Conservation (phyloP, 2,329 filamentous ascomycete genomes). For the Aspergillus fructus region DNA sequence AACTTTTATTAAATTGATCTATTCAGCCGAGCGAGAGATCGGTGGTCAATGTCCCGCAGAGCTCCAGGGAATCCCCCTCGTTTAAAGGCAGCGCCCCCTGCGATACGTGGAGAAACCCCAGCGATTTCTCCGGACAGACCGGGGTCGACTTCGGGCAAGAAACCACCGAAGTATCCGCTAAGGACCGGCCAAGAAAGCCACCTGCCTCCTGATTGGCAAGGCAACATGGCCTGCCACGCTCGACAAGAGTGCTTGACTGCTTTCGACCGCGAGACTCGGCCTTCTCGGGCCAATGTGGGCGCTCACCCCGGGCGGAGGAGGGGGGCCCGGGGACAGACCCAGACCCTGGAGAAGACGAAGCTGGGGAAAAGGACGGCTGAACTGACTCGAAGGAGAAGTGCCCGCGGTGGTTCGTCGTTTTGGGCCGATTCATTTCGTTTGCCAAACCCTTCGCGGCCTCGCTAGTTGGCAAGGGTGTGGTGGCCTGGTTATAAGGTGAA, state of each 20-base stretch:
- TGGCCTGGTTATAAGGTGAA: neutral
- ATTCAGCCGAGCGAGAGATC: neutral
- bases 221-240: neutral
- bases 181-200: neutral
- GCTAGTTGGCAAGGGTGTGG: neutral
- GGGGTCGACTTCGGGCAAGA: conserved; percentile 17
- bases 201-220: neutral
- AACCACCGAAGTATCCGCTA: conserved; percentile 1
- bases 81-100: neutral
- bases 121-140: conserved; percentile 2
- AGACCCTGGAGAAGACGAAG: conserved; percentile 3
- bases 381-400: conserved; percentile 1
- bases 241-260: conserved; percentile 5
- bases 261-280: neutral
- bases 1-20: too few species aligned
- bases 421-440: neutral
- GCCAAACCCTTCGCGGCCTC: neutral
- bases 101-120: conserved; percentile 19
- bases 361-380: neutral
- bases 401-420: neutral
- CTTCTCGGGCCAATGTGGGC: conserved; percentile 5
- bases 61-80: neutral
- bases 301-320: conserved; percentile 2
- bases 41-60: neutral
- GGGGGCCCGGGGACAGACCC: conserved; percentile 1